Evolutionary conservation across 208 protist species (phyloP).

Genomic region (Leptomonas seymouri): DNA sequence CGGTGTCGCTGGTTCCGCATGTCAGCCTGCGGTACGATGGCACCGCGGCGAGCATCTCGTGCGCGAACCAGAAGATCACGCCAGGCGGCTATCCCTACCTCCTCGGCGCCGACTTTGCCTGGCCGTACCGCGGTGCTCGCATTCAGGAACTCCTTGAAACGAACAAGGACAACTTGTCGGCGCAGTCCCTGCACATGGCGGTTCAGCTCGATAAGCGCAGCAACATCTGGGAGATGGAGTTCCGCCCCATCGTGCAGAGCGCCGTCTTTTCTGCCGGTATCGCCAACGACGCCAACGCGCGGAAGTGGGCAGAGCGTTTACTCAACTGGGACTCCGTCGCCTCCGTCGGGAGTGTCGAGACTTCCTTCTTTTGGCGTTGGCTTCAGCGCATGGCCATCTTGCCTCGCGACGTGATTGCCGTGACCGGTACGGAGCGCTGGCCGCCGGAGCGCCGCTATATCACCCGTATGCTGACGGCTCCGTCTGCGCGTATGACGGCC

Average conservation of each 20-base stretch:
- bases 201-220: constrained; percentile 55
- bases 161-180: constrained; percentile 13
- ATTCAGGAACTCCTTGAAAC: constrained; percentile 43
- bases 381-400: constrained; percentile 47
- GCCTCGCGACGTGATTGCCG: constrained; percentile 40
- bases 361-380: constrained; percentile 66
- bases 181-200: constrained; percentile 31
- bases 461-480: constrained; percentile 31
- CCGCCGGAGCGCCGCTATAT: constrained; percentile 33
- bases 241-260: constrained; percentile 32
- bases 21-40: constrained; percentile 40
- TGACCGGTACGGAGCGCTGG: constrained; percentile 16
- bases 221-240: constrained; percentile 50
- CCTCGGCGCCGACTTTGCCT: constrained; percentile 50
- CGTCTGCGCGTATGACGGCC: constrained; percentile 28
- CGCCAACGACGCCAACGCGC: constrained; percentile 23
- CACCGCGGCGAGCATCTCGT: constrained; percentile 39
- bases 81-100: constrained; percentile 50
- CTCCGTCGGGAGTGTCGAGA: constrained; percentile 45
- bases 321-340: constrained; percentile 43
- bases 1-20: constrained; percentile 35
- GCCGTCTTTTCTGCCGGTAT: constrained; percentile 28
- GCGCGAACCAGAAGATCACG: constrained; percentile 61
- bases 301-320: constrained; percentile 34
- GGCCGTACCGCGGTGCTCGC: constrained; percentile 45